Evolutionary conservation across 257 asterid species (phyloP), one percentile per base, ranked within the genome.

Genomic region (Avicennia marina): DNA sequence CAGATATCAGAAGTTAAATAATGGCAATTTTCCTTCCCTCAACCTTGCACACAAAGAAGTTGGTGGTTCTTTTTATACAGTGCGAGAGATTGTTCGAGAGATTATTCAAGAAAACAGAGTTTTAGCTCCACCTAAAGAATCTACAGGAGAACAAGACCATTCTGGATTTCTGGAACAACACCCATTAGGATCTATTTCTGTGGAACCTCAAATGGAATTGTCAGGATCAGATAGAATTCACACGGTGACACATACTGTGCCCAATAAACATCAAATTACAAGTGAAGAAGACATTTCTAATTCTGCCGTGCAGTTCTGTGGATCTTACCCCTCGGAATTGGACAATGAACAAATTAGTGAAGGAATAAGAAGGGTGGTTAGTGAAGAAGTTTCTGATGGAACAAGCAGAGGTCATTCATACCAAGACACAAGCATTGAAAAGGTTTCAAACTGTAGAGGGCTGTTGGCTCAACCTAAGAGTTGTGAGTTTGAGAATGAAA

Each of bases 21-120:
- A 68, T 26, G 89, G 89, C 20, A 78, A 56, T 61, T 84, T 84
- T 24, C 94, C 94, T 0, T 84, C 85, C 2, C 80, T 84, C 68
- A 81, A 70, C 67, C 78, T 84, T 64, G 68, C 94, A 33, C 94
- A 84, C 75, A 81, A 79, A 59, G 90, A 84, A 75, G 94, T 84
- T 58, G 94, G 90, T 63, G 90, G 94, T 38, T 84, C 94, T 49
- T 84, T 79, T 72, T 84, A 84, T 71, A 81, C 72, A 1, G 90
- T 84, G 33, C 75, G 94, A 55, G 90, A 84, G 66, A 71, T 79
- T 68, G 85, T 84, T 58, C 69, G 94, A n/a, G 94, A 84, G 61
- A 71, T 84, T 22, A 84, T 84, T 65, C 94, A 84, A 59, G 94
- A 84, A 53, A 84, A 84, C 64, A 79, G 81, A 76, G 89, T 87